These are phyloP conservation scores for Myriosclerotinia scirpicola DNA, from an alignment of 2,329 filamentous ascomycete species.

Conservation along the genomic window DNA sequence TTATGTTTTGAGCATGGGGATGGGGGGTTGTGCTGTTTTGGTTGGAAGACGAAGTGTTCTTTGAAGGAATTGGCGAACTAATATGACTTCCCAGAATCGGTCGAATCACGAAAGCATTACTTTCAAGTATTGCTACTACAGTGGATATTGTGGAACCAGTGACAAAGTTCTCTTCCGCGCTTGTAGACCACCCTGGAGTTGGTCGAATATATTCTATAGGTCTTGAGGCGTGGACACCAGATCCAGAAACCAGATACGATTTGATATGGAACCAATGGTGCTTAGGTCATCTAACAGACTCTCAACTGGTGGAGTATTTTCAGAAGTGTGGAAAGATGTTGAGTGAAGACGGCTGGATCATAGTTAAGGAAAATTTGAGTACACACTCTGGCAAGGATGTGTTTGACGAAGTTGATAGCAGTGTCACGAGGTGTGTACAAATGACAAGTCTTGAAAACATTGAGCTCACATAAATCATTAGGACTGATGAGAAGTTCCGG, in stretches of 20 bases:
- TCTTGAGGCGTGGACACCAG: conserved; percentile 67
- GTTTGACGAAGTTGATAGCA: conserved; percentile 74
- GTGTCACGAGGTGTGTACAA: conserved; percentile 62
- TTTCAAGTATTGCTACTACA: conserved; percentile 65
- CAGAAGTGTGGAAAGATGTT: conserved; percentile 56
- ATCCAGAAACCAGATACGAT: conserved; percentile 59
- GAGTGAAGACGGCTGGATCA: conserved; percentile 57
- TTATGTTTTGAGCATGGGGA: not conserved
- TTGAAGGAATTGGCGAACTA: not conserved
- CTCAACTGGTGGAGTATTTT: conserved; percentile 68
- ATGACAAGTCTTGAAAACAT: not conserved
- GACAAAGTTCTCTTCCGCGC: conserved; percentile 69
- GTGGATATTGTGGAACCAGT: conserved; percentile 88
- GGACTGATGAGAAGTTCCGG: conserved; percentile 71
- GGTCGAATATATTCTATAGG: conserved; percentile 68
- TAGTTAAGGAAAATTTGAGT: conserved; percentile 65
- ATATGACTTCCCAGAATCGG: conserved; percentile 62
- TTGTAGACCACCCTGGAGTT: conserved; percentile 59
- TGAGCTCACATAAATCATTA: conserved; percentile 34
- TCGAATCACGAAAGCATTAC: conserved; percentile 73
- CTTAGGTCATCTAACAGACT: conserved; percentile 75
- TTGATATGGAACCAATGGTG: conserved; percentile 93
- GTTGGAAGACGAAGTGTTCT: too few relatives aligned
- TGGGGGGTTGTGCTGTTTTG: not conserved
- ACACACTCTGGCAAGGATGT: conserved; percentile 61